Evolutionary conservation across 2,329 filamentous ascomycete species (phyloP), one percentile per base, ranked within the genome.

Genomic region (Dactylonectria macrodidyma): DNA sequence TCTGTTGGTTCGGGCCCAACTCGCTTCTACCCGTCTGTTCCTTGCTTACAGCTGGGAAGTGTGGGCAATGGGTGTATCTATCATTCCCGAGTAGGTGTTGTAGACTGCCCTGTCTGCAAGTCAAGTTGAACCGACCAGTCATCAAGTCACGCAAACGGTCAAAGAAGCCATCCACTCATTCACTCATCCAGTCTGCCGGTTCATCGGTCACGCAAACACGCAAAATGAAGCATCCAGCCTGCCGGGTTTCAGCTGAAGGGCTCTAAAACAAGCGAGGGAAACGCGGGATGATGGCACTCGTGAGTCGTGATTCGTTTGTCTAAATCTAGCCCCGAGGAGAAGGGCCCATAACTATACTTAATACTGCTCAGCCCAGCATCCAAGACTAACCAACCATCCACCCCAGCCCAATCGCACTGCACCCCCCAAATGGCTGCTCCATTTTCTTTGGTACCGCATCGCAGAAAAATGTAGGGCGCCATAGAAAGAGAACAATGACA

Each of bases 231-330:
- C 56, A 48, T 12, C 34, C 36, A 24, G 48, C 46, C n/a, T 33
- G 30, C 48, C 30, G 48, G 16, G 30, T 54, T 63, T 57, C 57
- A 65, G 63, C 51, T 66, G 46, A 55, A 33, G 50, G 51, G 41
- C 33, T 16, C 33, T 47, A 46, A 26, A 36, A 52, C 58, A 61
- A 33, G 62, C 62, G 62, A 24, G 50, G 26, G 26, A 52, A 51
- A 61, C 44, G 62, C 62, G 62, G 33, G 50, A 60, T 44, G 51
- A 60, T 60, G 62, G 33, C 51, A 60, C 57, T 60, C 30, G 41
- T 57, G 58, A 61, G 19, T 66, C 34, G 46, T 66, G 58, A 61
- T 66, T 66, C 51, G 62, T 34, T 34, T 46, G 22, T 61, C 63
- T 66, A 66, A 61, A 51, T 65, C 62, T 51, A 65, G 62, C 57